Conservation (phyloP, 305 asterid genomes). For the Withania somnifera region DNA sequence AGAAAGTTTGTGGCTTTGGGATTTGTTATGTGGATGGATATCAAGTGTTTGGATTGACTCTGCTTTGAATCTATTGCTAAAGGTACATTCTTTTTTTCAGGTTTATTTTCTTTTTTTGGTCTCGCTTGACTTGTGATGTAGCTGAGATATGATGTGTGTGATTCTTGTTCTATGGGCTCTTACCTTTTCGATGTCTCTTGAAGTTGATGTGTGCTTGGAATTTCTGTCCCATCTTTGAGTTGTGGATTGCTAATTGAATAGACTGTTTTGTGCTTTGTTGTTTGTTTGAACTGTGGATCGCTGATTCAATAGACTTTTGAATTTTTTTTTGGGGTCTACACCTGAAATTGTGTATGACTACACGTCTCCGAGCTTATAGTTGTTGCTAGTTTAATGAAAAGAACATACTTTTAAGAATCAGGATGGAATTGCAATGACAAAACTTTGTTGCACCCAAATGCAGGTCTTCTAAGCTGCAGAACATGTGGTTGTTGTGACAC, state of each 20-base stretch:
- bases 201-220: not conserved
- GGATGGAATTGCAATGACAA: conserved; percentile 8
- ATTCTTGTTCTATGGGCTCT: not conserved
- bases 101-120: not conserved
- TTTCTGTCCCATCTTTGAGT: not conserved
- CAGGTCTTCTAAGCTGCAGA: conserved; percentile 15
- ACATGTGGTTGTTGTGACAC: conserved; percentile 15
- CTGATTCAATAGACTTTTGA: not conserved
- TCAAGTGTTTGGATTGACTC: conserved; percentile 36
- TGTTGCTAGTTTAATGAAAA: not conserved
- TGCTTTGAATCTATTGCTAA: conserved; percentile 37
- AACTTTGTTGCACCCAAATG: conserved; percentile 23
- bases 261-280: not conserved
- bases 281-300: not conserved
- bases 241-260: not conserved
- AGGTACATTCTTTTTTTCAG: conserved; percentile 5
- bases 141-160: not conserved
- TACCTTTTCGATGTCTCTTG: not conserved
- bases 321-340: not conserved
- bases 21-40: conserved; percentile 40
- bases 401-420: not conserved
- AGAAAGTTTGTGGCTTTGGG: conserved; percentile 26
- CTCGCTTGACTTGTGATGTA: not conserved
- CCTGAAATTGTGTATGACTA: not conserved
- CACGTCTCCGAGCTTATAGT: not conserved